These are phyloP conservation scores for Dothidotthia symphoricarpi DNA, from an alignment of 2,329 filamentous ascomycete genomes.

Conservation along the genomic window DNA sequence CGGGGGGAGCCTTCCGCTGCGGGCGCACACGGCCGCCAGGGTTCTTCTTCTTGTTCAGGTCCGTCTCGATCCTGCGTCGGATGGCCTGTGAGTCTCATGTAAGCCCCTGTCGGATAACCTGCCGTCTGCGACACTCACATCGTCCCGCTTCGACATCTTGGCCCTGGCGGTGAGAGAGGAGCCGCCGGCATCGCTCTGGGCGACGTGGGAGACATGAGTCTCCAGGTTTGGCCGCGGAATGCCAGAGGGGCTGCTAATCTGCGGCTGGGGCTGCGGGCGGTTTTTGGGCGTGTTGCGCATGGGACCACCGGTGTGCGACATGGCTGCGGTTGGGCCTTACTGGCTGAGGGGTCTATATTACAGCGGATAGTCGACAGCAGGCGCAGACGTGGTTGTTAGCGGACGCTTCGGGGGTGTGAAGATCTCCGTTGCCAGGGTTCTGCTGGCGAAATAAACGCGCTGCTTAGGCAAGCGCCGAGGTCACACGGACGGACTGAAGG, in stretches of 20 bases:
- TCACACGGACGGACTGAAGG: too few species aligned
- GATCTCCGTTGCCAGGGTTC: too few species aligned
- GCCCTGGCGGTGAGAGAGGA: slow-evolving; percentile 88
- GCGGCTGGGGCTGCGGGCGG: slow-evolving; percentile 55
- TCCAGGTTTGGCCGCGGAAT: slow-evolving; percentile 75
- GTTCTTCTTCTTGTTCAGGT: slow-evolving; percentile 96
- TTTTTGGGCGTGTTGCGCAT: slow-evolving; percentile 69
- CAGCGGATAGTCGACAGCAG: too few species aligned
- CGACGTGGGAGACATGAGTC: slow-evolving; percentile 44
- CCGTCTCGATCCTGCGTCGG: slow-evolving; percentile 91
- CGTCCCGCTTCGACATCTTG: slow-evolving; percentile 96
- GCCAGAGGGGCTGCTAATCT: slow-evolving; percentile 63
- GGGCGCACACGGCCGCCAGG: slow-evolving; percentile 74
- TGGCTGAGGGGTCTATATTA: too few species aligned
- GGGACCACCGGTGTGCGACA: slow-evolving; percentile 60
- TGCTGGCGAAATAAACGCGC: too few species aligned
- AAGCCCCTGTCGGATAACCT: slow-evolving; percentile 5
- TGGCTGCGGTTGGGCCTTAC: slow-evolving; percentile 28
- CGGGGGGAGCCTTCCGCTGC: slow-evolving; percentile 89
- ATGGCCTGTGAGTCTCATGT: slow-evolving; percentile 67
- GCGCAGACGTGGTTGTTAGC: too few species aligned
- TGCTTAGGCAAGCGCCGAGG: too few species aligned
- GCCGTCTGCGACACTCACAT: slow-evolving; percentile 61
- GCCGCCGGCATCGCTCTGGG: slow-evolving; percentile 57
- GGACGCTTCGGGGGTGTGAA: too few species aligned